These are phyloP conservation scores for Brassica rapa DNA, from an alignment of 345 rosid species.

Conservation along the genomic window DNA sequence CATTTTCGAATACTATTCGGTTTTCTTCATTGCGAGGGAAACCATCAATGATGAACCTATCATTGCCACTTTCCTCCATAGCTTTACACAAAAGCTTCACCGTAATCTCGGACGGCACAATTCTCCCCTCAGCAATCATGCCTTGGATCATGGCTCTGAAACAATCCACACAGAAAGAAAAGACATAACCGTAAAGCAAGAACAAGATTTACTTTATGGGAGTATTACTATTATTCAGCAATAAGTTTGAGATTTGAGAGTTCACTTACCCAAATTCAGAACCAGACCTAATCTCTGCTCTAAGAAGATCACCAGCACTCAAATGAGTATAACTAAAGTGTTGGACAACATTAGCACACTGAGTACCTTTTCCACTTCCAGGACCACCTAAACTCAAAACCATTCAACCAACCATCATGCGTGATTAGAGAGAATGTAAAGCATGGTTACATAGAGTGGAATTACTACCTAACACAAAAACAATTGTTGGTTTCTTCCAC, in stretches of 20 bases:
- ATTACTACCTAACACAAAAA: constrained; percentile 82
- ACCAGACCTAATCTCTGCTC: constrained; percentile 69
- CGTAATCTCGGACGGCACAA: constrained; percentile 88
- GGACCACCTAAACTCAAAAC: constrained; percentile 70
- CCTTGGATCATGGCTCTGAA: constrained; percentile 66
- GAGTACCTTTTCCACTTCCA: constrained; percentile 90
- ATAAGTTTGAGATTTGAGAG: constrained; percentile 9
- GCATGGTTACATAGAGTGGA: constrained; percentile 1
- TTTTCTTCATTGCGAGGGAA: constrained; percentile 89
- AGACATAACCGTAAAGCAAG: background rate
- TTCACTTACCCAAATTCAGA: constrained; percentile 72
- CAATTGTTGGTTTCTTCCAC: constrained; percentile 68
- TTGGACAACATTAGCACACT: constrained; percentile 63
- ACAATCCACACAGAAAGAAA: constrained; percentile 4
- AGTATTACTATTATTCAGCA: background rate
- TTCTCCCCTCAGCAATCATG: constrained; percentile 70
- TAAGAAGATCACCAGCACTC: constrained; percentile 85
- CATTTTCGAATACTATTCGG: constrained; percentile 64
- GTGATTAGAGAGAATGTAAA: background rate
- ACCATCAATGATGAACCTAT: constrained; percentile 77
- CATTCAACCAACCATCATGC: background rate
- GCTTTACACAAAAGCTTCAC: constrained; percentile 76
- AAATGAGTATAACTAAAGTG: constrained; percentile 76
- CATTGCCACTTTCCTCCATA: constrained; percentile 56
- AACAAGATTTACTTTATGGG: background rate